Percentiles rank a stretch among this genome's conserved stretches.
These are phyloP conservation scores for Vanrija sp. DNA, from an alignment of 1,284 basidiomycete genomes.

Conservation along the genomic window DNA sequence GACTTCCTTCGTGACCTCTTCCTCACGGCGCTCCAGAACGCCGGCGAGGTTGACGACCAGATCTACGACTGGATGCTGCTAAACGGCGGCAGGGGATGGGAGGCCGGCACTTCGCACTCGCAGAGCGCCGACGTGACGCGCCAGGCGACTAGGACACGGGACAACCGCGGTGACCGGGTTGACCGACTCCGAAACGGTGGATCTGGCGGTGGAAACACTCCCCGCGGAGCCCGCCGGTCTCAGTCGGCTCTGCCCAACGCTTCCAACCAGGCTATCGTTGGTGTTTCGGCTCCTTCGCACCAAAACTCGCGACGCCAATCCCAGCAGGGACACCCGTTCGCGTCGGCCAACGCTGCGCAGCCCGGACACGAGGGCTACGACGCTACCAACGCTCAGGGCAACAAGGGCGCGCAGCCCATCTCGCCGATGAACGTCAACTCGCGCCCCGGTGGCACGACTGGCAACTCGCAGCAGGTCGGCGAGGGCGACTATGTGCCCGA, in stretches of 20 bases:
- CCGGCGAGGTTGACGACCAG: slow-evolving; percentile 80
- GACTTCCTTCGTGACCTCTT: slow-evolving; percentile 91
- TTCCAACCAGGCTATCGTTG: slow-evolving; percentile 48
- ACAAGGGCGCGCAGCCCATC: slow-evolving; percentile 27
- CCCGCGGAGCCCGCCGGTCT: slow-evolving; percentile 38
- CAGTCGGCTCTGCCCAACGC: slow-evolving; percentile 43
- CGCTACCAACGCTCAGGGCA: slow-evolving; percentile 22
- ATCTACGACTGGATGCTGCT: slow-evolving; percentile 87
- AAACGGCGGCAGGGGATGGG: slow-evolving; percentile 92
- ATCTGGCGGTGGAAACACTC: slow-evolving; percentile 29
- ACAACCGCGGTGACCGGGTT: slow-evolving; percentile 46
- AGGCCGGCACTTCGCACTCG: slow-evolving; percentile 56
- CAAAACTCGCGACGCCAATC: slow-evolving; percentile 44
- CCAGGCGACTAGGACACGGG: slow-evolving; percentile 37
- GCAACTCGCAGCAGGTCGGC: slow-evolving; percentile 38
- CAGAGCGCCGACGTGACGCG: slow-evolving; percentile 27
- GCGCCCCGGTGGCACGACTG: slow-evolving; percentile 27
- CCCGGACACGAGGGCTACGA: slow-evolving; percentile 30
- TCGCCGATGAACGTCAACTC: slow-evolving; percentile 43
- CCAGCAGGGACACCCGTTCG: slow-evolving; percentile 47
- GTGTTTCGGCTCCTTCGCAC: slow-evolving; percentile 42
- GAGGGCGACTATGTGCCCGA: slow-evolving; percentile 41
- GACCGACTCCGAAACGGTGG: slow-evolving; percentile 47
- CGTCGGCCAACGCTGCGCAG: slow-evolving; percentile 21
- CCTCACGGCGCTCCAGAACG: slow-evolving; percentile 83